Evolutionary conservation across 2,329 filamentous ascomycete species (phyloP), one percentile per base, ranked within the genome.

Genomic region (Emmonsia crescens): DNA sequence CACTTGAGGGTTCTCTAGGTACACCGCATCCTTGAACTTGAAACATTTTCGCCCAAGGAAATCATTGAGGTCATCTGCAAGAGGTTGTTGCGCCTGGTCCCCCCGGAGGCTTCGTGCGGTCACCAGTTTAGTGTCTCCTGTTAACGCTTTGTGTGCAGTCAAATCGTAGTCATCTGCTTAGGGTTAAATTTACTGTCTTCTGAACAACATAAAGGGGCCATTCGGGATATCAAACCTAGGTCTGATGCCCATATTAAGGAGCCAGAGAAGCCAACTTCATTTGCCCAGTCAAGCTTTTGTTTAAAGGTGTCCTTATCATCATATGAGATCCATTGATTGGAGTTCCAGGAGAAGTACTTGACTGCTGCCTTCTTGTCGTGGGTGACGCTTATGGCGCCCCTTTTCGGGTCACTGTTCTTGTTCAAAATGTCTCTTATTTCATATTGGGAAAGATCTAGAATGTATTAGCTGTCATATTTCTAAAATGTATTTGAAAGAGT

Each of bases 371-470:
- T 19, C 24, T 46, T 36, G 29, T 59, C 57, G 27, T 48, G 44
- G 16, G 19, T 29, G 21, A 36, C 9, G 3, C 24, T 21, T 19
- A 51, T n/a, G 12, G 27, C 14, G 44, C 27, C 19, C 36, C 40
- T 55, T 38, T 33, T 57, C 24, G n/a, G 49, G 42, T 51, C 31
- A 40, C 36, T 33, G 6, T 12, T 27, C 42, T n/a, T 54, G 10
- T 40, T 59, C 6, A 61, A 16, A 33, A 74, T 71, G 10, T 69
- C 60, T 29, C 65, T 62, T 48, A 76, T 73, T 64, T 77, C 75
- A n/a, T 65, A 63, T 21, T 68, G 65, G 0, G 68, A 65, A n/a
- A 77, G 61, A 1, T 72, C 65, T 56, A 56, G 16, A 40, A 33
- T 21, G 8, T 38, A 33, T 56, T 10, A 56, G 52, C n/a, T 56